These are phyloP conservation scores for Candida silvatica DNA, from an alignment of 805 yeast genomes.

Conservation along the genomic window DNA sequence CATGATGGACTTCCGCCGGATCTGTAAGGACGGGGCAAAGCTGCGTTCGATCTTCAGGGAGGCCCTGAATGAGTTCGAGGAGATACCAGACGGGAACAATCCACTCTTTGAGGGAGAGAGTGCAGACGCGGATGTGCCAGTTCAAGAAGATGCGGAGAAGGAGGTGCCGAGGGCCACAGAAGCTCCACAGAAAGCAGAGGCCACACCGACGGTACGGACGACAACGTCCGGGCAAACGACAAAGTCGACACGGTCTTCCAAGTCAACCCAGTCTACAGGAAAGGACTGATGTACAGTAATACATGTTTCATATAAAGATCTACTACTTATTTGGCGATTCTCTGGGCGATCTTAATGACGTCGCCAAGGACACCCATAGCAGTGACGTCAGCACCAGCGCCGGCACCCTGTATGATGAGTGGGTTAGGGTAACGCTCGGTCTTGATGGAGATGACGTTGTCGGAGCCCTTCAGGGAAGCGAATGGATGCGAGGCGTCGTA, in stretches of 20 bases:
- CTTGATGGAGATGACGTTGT: conserved; percentile 87
- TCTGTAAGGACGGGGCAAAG: conserved; percentile 44
- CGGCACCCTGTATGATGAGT: conserved; percentile 95
- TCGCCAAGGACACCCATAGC: conserved; percentile 89
- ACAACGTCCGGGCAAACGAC: no score
- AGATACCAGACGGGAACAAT: background rate
- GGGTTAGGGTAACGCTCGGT: conserved; percentile 92
- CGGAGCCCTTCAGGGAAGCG: conserved; percentile 92
- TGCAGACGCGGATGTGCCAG: no score
- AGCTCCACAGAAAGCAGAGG: no score
- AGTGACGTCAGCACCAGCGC: conserved; percentile 68
- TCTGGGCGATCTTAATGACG: conserved; percentile 83
- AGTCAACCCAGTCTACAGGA: background rate
- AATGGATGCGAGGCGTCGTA: conserved; percentile 89
- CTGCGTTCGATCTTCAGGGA: conserved; percentile 47
- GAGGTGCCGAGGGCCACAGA: no score
- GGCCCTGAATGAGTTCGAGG: conserved; percentile 43
- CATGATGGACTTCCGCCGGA: conserved; percentile 57
- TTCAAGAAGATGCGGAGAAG: no score
- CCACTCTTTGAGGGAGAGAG: no score
- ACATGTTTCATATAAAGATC: background rate
- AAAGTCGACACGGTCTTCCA: no score
- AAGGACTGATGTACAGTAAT: background rate
- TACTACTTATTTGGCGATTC: conserved; percentile 45
- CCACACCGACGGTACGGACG: no score